Evolutionary conservation across 1,284 basidiomycete genomes (phyloP).

Genomic region (Cutaneotrichosporon cutaneum): DNA sequence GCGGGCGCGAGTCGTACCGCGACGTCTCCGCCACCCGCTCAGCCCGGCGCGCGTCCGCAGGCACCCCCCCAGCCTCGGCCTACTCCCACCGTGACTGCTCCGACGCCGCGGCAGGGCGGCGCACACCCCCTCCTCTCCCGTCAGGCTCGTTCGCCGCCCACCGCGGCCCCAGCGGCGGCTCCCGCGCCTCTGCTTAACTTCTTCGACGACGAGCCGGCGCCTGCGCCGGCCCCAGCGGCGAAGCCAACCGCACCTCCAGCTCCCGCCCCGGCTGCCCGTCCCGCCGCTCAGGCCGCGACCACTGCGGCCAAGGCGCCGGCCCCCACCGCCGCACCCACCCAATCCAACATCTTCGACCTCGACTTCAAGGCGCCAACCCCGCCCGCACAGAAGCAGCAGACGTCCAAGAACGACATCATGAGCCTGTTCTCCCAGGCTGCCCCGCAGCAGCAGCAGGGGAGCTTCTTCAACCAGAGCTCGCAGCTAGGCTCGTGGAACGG

Average conservation of each 20-base stretch:
- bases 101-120: slow-evolving; percentile 16
- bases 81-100: background rate
- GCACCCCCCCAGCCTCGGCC: slow-evolving; percentile 12
- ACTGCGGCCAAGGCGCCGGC: slow-evolving; percentile 22
- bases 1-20: slow-evolving; percentile 35
- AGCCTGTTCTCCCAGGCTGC: slow-evolving; percentile 46
- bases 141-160: slow-evolving; percentile 12
- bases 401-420: slow-evolving; percentile 52
- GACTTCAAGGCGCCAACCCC: slow-evolving; percentile 51
- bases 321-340: slow-evolving; percentile 24
- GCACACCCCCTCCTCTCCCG: slow-evolving; percentile 47
- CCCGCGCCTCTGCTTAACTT: slow-evolving; percentile 42
- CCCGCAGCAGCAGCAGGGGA: slow-evolving; percentile 3
- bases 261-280: slow-evolving; percentile 13
- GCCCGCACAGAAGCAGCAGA: slow-evolving; percentile 24
- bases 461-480: slow-evolving; percentile 28
- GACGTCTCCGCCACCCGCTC: background rate
- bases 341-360: slow-evolving; percentile 51
- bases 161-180: slow-evolving; percentile 24
- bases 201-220: slow-evolving; percentile 36
- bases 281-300: slow-evolving; percentile 24
- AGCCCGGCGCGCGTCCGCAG: slow-evolving; percentile 5
- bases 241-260: slow-evolving; percentile 24
- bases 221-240: slow-evolving; percentile 8
- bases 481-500: slow-evolving; percentile 42